phyloP scores from a whole-genome alignment of 805 yeast species.

The Saturnispora saitoi region DNA sequence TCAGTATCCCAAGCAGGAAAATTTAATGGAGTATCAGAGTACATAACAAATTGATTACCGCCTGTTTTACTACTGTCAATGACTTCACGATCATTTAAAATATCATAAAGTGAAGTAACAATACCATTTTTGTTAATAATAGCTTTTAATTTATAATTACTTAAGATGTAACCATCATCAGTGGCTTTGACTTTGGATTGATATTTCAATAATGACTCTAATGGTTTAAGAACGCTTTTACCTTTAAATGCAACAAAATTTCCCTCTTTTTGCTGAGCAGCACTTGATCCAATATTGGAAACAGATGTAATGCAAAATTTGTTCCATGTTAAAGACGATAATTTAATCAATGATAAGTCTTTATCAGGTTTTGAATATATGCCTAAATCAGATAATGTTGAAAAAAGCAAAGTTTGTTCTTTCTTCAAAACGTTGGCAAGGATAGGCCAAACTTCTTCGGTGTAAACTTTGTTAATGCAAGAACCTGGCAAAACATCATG shows the following conservation, averaged over 20 bases:
- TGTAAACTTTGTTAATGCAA: constrained; percentile 88
- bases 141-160: constrained; percentile 56
- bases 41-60: constrained; percentile 74
- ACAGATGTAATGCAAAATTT: constrained; percentile 37
- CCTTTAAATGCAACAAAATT: constrained; percentile 17
- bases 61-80: constrained; percentile 50
- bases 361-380: constrained; percentile 4
- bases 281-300: constrained; percentile 9
- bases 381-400: constrained; percentile 29
- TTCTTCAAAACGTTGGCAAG: constrained; percentile 46
- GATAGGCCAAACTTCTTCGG: constrained; percentile 79
- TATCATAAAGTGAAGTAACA: constrained; percentile 56
- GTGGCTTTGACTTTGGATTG: constrained; percentile 42
- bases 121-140: constrained; percentile 44
- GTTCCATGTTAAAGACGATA: constrained; percentile 63
- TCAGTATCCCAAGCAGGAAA: constrained; percentile 99
- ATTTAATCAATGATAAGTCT: constrained; percentile 18
- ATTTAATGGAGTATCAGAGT: constrained; percentile 82
- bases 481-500: constrained; percentile 98
- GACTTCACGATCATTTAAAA: constrained; percentile 51
- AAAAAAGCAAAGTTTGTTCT: constrained; percentile 43
- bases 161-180: constrained; percentile 38
- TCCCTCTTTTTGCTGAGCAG: constrained; percentile 11
- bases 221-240: constrained; percentile 19
- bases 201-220: constrained; percentile 25